Evolutionary conservation across 1,284 basidiomycete species (phyloP), one percentile per base, ranked within the genome.

Genomic region (Cystobasidiaceae sp.): DNA sequence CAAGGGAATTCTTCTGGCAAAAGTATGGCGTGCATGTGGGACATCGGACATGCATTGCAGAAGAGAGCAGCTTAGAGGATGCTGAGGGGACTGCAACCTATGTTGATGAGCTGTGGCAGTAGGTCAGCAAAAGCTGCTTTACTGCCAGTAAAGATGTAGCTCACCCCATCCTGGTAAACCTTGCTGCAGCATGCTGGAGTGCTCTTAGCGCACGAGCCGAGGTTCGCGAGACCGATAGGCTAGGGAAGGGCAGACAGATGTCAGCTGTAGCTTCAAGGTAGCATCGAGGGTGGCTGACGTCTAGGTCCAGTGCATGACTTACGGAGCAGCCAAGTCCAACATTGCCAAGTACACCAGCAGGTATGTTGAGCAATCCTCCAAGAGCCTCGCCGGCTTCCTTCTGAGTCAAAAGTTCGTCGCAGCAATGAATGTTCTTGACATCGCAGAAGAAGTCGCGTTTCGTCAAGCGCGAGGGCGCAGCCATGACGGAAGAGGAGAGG

Each of bases 361-460:
- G 61, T 13, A 64, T 9, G 27, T 51, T 44, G 34, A 55, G 52
- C 33, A 64, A 19, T 32, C 39, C 52, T 23, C 52, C 52, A 3
- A 64, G 33, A 33, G 61, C 37, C 30, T 64, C 34, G 19, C 46
- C 52, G 25, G 61, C 61, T 19, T 56, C 52, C 32, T 64, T 48
- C 8, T 51, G 25, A 25, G 52, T 55, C 41, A 64, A 11, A 32
- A 64, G 34, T 27, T 64, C 37, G 25, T 64, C 51, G 33, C 61
- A 64, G 43, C 61, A 64, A 44, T 64, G 61, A 7, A 64, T 44
- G 17, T 46, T 43, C 51, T 64, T 64, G 37, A 41, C 50, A 48
- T 63, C 61, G 43, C 61, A 55, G 41, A 63, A 55, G 30, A 55
- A 63, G 25, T 63, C 61, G 25, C 61, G 61, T 23, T 55, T 19